Evolutionary conservation across 371 early-diverging fungal species (phyloP).

Genomic region (Smittium mucronatum): DNA sequence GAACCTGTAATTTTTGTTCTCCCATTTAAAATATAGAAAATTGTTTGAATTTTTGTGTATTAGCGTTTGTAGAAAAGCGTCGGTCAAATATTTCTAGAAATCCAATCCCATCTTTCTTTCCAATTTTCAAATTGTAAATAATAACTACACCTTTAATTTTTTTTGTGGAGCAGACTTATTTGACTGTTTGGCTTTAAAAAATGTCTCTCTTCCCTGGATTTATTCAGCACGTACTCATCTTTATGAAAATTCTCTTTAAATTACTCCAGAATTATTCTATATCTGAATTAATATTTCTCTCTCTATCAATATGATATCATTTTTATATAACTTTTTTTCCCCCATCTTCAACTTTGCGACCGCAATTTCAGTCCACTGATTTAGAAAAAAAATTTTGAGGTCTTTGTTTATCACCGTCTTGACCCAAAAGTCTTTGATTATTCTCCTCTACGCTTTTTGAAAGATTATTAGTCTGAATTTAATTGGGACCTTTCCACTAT

Average conservation of each 20-base stretch:
- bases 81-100: too few species aligned
- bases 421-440: background rate
- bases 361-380: background rate
- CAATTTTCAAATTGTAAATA: background rate
- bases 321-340: background rate
- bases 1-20: background rate
- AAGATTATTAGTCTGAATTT: background rate
- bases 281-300: background rate
- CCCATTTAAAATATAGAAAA: background rate
- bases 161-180: background rate
- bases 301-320: background rate
- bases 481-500: background rate
- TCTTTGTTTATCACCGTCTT: background rate
- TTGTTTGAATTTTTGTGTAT: background rate
- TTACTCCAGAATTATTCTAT: background rate
- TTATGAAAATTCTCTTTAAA: background rate
- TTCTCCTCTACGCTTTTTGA: background rate
- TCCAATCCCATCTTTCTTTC: background rate
- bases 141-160: background rate
- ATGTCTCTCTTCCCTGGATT: background rate
- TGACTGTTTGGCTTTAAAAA: background rate
- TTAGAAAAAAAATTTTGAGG: background rate
- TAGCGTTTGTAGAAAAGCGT: background rate
- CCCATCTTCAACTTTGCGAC: background rate
- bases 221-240: background rate